Percentiles rank a stretch among this genome's conserved stretches.
phyloP scores from a whole-genome alignment of 352 stramenopile genomes.

The Phytopythium vexans region DNA sequence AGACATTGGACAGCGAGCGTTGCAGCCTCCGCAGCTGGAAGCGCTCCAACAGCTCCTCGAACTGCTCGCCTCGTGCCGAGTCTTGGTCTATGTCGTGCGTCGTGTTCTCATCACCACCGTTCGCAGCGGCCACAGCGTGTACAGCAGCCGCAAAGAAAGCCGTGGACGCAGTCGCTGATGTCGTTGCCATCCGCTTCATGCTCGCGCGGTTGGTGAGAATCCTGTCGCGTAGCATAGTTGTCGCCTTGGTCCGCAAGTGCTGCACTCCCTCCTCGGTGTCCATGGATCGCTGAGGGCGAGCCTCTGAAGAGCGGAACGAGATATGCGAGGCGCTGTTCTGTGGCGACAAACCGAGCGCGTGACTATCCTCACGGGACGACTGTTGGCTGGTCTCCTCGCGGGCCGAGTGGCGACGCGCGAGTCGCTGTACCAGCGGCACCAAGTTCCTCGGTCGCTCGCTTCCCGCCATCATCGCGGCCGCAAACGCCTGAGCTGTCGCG shows the following conservation, averaged over 20 bases:
- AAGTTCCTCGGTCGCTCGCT: neutral
- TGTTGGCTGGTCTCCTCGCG: neutral
- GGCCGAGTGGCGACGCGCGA: neutral
- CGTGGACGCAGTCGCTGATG: neutral
- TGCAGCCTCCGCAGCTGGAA: constrained; percentile 43
- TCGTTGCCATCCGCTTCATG: constrained; percentile 3
- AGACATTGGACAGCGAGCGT: neutral
- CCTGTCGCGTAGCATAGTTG: neutral
- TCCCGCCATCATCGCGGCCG: neutral
- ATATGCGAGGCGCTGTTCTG: neutral
- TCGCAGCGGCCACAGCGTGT: neutral
- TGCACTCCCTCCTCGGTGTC: constrained; percentile 3
- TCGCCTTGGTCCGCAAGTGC: neutral
- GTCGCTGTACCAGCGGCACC: neutral
- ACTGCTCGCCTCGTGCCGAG: constrained; percentile 17
- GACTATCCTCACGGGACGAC: neutral
- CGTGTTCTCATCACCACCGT: neutral
- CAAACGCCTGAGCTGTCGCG: constrained; percentile 2
- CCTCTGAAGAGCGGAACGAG: neutral
- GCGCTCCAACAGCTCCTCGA: constrained; percentile 49
- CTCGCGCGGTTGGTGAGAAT: constrained; percentile 1
- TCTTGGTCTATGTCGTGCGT: neutral
- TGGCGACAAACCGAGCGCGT: neutral
- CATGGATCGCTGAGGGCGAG: neutral
- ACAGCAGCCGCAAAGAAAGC: constrained; percentile 4